Evolutionary conservation across 768 basidiomycete species (phyloP).

Genomic region (Mycena amicta): DNA sequence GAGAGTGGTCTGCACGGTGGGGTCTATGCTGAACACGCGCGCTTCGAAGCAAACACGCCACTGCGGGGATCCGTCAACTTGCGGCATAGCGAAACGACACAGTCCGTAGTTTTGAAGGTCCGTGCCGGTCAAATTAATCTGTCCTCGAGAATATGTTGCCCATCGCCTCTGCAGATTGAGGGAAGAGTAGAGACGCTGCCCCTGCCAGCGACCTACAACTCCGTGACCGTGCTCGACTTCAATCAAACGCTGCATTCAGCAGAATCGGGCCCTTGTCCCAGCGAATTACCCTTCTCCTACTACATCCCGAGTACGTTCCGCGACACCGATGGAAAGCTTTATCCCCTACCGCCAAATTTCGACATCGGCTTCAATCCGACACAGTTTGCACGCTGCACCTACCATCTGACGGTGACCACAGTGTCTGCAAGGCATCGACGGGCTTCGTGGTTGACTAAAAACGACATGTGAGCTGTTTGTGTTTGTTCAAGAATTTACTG

Average conservation of each 20-base stretch:
- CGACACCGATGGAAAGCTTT: not conserved
- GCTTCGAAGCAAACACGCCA: not conserved
- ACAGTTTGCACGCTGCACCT: not conserved
- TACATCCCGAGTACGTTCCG: not conserved
- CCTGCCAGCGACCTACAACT: not conserved
- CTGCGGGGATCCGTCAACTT: not conserved
- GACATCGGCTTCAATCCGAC: not conserved
- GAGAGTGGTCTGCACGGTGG: not conserved
- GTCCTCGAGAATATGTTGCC: not conserved
- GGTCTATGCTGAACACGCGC: not conserved
- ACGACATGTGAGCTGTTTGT: not conserved
- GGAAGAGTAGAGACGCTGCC: not conserved
- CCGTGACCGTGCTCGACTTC: not conserved
- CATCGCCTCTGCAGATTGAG: not conserved
- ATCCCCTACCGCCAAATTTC: not conserved
- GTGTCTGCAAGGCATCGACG: not conserved
- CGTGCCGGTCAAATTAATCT: not conserved
- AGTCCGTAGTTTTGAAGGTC: not conserved
- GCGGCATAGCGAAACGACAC: not conserved
- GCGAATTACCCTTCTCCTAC: not conserved
- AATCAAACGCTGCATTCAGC: not conserved
- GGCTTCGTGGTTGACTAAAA: not conserved
- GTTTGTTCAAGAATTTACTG: not conserved
- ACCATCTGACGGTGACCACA: not conserved
- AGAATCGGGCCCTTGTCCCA: not conserved